Base-by-base conservation (phyloP, 1,284 basidiomycete species). In the Papiliotrema flavescens region DNA sequence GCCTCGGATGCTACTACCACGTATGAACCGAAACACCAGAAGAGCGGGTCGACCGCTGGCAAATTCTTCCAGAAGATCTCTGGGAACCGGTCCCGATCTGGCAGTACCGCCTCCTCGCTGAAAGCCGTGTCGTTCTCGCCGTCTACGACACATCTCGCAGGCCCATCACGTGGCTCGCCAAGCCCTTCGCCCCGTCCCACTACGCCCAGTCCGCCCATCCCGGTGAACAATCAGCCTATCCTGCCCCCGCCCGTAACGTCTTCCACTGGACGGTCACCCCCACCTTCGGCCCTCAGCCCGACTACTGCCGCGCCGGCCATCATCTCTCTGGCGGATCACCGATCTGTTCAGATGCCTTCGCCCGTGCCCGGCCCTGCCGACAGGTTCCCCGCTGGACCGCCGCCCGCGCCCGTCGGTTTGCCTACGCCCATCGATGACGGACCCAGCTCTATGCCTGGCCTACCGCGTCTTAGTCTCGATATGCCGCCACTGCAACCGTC, bases 41-140 rank as follows among this genome's bases (percentile, higher is more conserved):
- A 48, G 35, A 34, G 19, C 51, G 40, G 45, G 24, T 60, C 64
- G 1, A 61, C 55, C 1, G 57, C 64, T 3, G 66, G 63, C 24
- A 70, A 70, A 51, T 54, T 72, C 15, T 55, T 72, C 14, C 63
- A 60, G 48, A 72, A 72, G 57, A 60, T 72, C 43, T 37, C 34
- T 23, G 57, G 57, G 9, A 53, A 53, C 23, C 35, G 57, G 22
- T 53, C 51, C 22, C 32, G 57, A 39, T 56, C 54, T n/a, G 57
- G 49, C 28, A 59, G 57, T 48, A 51, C 34, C 23, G 57, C 57
- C 17, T 55, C 53, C 20, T 48, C 51, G 3, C 44, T 53, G n/a
- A 49, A 56, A 11, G n/a, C 32, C 15, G 57, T 59, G 15, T 53
- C 53, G n/a, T 59, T 59, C 51, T 48, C 57, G 14, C 43, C 57